Evolutionary conservation across 2,329 filamentous ascomycete species (phyloP), one percentile per base, ranked within the genome.

Genomic region (Cladosporium colombiae): DNA sequence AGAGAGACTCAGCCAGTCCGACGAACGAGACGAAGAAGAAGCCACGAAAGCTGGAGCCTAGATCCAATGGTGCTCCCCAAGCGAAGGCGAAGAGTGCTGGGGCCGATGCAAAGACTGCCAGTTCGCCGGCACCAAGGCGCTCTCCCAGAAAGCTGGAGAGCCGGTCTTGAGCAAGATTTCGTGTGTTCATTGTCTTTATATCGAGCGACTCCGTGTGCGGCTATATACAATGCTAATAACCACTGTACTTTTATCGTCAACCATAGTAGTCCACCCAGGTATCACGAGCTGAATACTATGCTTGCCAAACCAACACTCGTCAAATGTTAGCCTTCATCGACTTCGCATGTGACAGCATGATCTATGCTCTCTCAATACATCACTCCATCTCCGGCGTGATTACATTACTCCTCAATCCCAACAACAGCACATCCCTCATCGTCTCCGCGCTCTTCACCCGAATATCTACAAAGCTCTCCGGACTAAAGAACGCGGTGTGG

Each of bases 401-500:
- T 18, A 73, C 68, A 61, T 73, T 73, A 46, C 68, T 69, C 8
- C 29, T 69, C 37, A 68, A 60, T 1, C 71, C 71, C 64, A 73
- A 70, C 14, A 73, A 71, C 31, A 73, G 66, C 21, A 72, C 71
- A 64, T 71, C 71, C 44, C 72, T 61, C 62, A 73, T 68, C 2
- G 72, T 73, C 60, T 73, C 69, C 8, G 70, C 70, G 31, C 72
- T 73, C 67, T 73, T 73, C 33, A 71, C 59, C 7, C 72, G 65
- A 50, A 73, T 73, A 49, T 73, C 72, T 8, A 72, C 68, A 56
- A 72, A 73, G 56, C 70, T 72, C 40, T 73, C 71, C 4, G 72
- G 72, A 31, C 70, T 72, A 55, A 73, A 73, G 37, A 73, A 73
- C 5, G 72, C 72, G 1, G 72, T 70, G 37, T 73, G 72, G 21